Evolutionary conservation across 1,284 basidiomycete genomes (phyloP).

Genomic region (Takashimella koratensis): DNA sequence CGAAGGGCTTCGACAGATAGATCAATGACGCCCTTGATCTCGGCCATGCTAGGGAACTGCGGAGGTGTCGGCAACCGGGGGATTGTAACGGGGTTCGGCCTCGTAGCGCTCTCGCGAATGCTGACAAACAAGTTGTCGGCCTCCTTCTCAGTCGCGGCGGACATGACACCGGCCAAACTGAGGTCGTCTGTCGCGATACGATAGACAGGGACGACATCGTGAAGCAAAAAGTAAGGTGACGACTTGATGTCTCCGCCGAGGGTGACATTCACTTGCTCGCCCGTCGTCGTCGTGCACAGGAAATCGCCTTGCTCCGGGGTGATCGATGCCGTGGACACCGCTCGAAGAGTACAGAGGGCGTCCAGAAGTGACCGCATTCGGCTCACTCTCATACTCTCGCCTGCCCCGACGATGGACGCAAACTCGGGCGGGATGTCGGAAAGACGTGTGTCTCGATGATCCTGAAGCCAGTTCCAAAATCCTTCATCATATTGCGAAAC

Average conservation of each 20-base stretch:
- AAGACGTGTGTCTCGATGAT: conserved; percentile 17
- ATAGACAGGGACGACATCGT: conserved; percentile 38
- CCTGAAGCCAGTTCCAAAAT: conserved; percentile 29
- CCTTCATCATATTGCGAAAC: conserved; percentile 27
- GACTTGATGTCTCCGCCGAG: conserved; percentile 1
- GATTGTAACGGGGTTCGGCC: neutral
- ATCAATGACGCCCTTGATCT: conserved; percentile 16
- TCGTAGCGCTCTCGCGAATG: neutral
- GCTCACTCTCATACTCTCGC: neutral
- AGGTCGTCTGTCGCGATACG: conserved; percentile 24
- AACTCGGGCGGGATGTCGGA: conserved; percentile 9
- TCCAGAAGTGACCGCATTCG: neutral
- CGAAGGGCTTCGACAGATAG: conserved; percentile 13
- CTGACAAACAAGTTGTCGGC: neutral
- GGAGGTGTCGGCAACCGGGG: conserved; percentile 4
- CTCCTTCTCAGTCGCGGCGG: conserved; percentile 10
- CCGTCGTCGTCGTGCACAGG: neutral
- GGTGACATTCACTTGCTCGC: neutral
- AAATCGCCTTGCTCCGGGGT: neutral
- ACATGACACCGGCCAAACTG: conserved; percentile 27
- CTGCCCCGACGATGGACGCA: neutral
- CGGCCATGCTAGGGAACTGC: conserved; percentile 15
- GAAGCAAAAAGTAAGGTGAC: conserved; percentile 31
- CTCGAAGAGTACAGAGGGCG: neutral
- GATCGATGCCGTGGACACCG: neutral